Evolutionary conservation across 345 rosid species (phyloP).

Genomic region (Populus alba): DNA sequence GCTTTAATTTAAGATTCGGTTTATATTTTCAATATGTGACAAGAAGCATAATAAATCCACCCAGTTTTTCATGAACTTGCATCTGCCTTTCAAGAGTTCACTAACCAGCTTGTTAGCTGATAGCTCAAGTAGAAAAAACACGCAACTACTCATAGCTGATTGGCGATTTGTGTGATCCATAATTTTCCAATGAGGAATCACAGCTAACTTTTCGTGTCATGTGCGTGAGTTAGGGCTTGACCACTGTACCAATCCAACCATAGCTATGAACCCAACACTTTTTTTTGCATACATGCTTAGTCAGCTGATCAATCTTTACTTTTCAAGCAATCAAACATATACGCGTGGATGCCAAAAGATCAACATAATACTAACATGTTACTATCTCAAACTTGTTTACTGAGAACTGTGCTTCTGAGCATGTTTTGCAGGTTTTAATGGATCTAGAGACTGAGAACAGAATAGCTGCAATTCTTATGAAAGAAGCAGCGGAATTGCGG

Average conservation of each 20-base stretch:
- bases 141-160: not conserved
- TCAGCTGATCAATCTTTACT: not conserved
- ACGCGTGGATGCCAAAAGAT: not conserved
- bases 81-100: too few relatives aligned
- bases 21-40: too few relatives aligned
- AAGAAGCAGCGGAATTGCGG: constrained; percentile 90
- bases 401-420: not conserved
- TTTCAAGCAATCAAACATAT: not conserved
- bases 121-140: too few relatives aligned
- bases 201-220: not conserved
- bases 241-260: not conserved
- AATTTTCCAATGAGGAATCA: not conserved
- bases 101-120: too few relatives aligned
- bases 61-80: too few relatives aligned
- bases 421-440: constrained; percentile 41
- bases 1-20: not conserved
- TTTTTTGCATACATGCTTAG: not conserved
- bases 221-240: not conserved
- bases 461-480: constrained; percentile 77
- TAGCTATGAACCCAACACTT: too few relatives aligned
- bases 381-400: not conserved
- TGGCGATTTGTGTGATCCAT: not conserved
- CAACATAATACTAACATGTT: not conserved
- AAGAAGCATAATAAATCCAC: too few relatives aligned
- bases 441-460: constrained; percentile 90